These are phyloP conservation scores for Coniella lustricola DNA, from an alignment of 2,329 filamentous ascomycete genomes.

Conservation along the genomic window DNA sequence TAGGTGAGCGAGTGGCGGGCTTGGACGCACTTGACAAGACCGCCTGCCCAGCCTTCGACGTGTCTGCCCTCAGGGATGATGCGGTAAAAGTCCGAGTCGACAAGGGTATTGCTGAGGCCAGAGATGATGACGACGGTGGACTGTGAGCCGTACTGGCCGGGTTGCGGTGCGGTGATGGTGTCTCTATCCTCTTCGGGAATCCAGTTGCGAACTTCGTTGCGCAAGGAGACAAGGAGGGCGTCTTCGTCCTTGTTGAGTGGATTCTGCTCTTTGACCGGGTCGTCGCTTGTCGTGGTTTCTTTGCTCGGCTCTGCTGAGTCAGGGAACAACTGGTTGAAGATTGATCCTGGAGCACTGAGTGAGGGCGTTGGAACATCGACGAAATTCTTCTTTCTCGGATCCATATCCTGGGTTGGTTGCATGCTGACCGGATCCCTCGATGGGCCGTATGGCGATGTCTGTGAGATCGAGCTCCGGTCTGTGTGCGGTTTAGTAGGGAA, in stretches of 20 bases:
- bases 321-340: constrained; percentile 12
- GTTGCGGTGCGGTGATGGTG: neutral
- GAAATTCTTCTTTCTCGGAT: neutral
- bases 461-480: neutral
- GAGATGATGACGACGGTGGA: constrained; percentile 45
- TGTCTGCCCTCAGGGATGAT: constrained; percentile 55
- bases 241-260: neutral
- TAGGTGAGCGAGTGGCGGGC: constrained; percentile 57
- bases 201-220: constrained; percentile 16
- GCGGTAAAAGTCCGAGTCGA: constrained; percentile 64
- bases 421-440: neutral
- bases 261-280: neutral
- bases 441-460: neutral
- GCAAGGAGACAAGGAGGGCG: constrained; percentile 8
- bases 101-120: constrained; percentile 51
- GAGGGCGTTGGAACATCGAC: neutral
- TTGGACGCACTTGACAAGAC: constrained; percentile 58
- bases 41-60: constrained; percentile 60
- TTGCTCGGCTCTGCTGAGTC: neutral
- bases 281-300: neutral
- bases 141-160: constrained; percentile 9
- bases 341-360: neutral
- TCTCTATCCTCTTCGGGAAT: neutral
- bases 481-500: neutral
- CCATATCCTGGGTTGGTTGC: neutral